Evolutionary conservation across 108 stramenopile genomes (phyloP).

Genomic region (Nitzschia sp.): DNA sequence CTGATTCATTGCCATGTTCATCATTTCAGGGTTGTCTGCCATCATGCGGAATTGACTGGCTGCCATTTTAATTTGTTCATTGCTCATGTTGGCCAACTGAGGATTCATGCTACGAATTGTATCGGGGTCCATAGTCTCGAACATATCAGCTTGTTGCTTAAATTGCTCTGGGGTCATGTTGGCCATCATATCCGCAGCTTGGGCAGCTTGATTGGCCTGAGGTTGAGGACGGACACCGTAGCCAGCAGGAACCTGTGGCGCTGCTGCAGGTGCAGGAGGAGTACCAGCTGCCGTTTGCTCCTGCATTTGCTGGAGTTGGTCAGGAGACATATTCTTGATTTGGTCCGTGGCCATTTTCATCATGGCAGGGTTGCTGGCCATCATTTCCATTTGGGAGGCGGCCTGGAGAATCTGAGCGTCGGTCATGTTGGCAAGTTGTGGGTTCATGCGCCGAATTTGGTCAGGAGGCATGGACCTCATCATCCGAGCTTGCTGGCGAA

Average conservation of each 20-base stretch:
- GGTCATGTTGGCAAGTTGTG: constrained; percentile 65
- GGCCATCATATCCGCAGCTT: constrained; percentile 42
- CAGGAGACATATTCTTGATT: constrained; percentile 61
- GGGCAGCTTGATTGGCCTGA: constrained; percentile 5
- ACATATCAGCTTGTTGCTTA: constrained; percentile 54
- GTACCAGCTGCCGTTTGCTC: constrained; percentile 2
- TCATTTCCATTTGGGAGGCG: constrained; percentile 67
- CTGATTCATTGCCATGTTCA: constrained; percentile 70
- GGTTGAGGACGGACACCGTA: neutral
- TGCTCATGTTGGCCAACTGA: constrained; percentile 60
- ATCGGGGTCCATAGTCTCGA: constrained; percentile 55
- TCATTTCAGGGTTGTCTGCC: constrained; percentile 68
- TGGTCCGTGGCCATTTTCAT: constrained; percentile 55
- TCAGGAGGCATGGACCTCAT: constrained; percentile 67
- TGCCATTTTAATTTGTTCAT: constrained; percentile 57
- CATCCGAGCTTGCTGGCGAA: constrained; percentile 67
- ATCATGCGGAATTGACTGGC: constrained; percentile 67
- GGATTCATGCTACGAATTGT: constrained; percentile 62
- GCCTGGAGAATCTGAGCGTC: constrained; percentile 63
- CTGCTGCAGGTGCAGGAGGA: neutral
- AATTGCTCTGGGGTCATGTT: constrained; percentile 71
- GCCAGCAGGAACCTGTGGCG: neutral
- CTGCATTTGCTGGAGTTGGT: constrained; percentile 33
- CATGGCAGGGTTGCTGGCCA: constrained; percentile 65
- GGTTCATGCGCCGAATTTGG: constrained; percentile 60